Conservation (phyloP, 192 early-diverging fungal species). For the Coemansia sp. region DNA sequence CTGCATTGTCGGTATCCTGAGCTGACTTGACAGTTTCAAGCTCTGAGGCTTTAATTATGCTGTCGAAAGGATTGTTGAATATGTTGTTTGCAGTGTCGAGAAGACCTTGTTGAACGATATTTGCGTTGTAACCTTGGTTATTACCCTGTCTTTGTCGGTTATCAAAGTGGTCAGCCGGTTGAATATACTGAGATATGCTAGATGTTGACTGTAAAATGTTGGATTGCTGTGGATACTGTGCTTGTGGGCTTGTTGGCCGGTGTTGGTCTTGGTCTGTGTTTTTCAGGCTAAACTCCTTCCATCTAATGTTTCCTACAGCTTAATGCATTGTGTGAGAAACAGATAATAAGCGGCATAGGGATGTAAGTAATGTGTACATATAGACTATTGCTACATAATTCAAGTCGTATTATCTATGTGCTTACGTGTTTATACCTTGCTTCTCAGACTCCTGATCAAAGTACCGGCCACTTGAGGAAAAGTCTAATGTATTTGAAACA, state of each 20-base stretch:
- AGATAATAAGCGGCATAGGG: neutral
- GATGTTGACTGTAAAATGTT: slow-evolving; percentile 8
- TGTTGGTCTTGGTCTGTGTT: slow-evolving; percentile 4
- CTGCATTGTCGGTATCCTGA: neutral
- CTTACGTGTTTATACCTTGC: slow-evolving; percentile 19
- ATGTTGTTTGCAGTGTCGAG: neutral
- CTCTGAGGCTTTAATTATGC: neutral
- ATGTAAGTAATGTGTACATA: neutral
- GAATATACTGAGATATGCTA: slow-evolving; percentile 15
- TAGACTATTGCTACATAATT: neutral
- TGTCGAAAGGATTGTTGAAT: slow-evolving; percentile 2
- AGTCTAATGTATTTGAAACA: slow-evolving; percentile 15
- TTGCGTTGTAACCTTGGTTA: slow-evolving; percentile 8
- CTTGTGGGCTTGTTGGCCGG: neutral
- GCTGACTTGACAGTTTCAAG: neutral
- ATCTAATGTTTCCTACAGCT: slow-evolving; percentile 40
- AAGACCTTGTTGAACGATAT: neutral
- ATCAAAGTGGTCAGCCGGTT: slow-evolving; percentile 2
- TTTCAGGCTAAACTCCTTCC: slow-evolving; percentile 17
- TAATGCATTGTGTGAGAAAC: slow-evolving; percentile 5
- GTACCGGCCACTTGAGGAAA: neutral
- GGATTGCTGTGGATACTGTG: neutral
- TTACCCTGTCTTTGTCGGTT: slow-evolving; percentile 1
- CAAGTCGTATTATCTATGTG: neutral
- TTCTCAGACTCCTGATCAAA: slow-evolving; percentile 20